Evolutionary conservation across 352 stramenopile species (phyloP).

Genomic region (Globisporangium canariense): DNA sequence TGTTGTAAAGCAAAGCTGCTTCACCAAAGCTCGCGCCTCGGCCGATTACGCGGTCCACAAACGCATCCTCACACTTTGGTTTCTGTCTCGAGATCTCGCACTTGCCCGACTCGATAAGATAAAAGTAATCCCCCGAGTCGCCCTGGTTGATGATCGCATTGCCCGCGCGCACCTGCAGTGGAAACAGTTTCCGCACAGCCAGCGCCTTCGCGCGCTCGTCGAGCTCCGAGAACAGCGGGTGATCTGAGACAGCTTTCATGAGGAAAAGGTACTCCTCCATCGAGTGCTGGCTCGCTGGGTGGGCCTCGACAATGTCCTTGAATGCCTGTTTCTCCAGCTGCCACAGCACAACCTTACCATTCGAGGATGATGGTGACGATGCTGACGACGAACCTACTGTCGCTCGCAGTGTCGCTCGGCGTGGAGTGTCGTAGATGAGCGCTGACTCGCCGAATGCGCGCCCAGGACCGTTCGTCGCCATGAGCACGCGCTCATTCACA

Average conservation of each 20-base stretch:
- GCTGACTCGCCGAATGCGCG: constrained; percentile 81
- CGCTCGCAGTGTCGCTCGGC: constrained; percentile 63
- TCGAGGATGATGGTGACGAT: not conserved
- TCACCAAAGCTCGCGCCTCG: constrained; percentile 90
- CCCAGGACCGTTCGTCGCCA: constrained; percentile 75
- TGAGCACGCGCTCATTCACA: constrained; percentile 65
- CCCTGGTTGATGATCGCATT: constrained; percentile 74
- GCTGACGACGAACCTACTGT: not conserved
- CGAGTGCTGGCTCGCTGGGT: constrained; percentile 76
- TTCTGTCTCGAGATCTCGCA: constrained; percentile 78
- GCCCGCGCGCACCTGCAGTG: constrained; percentile 52
- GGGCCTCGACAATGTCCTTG: constrained; percentile 43
- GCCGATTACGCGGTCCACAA: constrained; percentile 73
- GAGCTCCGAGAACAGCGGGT: constrained; percentile 73
- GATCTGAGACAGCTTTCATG: constrained; percentile 57
- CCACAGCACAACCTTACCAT: constrained; percentile 52
- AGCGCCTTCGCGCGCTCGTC: constrained; percentile 74
- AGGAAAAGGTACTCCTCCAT: constrained; percentile 76
- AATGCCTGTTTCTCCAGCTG: constrained; percentile 73
- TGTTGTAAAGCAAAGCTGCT: constrained; percentile 96
- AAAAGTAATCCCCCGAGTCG: constrained; percentile 85
- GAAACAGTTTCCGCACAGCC: constrained; percentile 82
- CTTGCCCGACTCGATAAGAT: constrained; percentile 71
- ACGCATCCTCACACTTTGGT: constrained; percentile 37
- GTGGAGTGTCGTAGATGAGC: constrained; percentile 82